phyloP scores from a whole-genome alignment of 75 land plant species.

The Pseudotsuga menziesii region DNA sequence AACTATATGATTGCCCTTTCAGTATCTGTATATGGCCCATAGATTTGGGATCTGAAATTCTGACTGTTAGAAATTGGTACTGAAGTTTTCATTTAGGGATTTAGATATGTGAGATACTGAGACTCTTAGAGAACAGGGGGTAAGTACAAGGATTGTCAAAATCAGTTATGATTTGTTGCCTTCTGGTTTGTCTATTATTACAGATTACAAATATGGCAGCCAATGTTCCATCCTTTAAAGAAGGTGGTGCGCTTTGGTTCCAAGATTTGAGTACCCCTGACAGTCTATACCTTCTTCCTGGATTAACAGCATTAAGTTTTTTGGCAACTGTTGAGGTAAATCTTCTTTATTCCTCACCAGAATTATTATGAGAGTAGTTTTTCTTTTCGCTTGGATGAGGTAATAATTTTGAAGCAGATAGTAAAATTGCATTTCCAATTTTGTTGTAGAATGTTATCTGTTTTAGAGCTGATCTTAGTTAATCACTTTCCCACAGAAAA shows the following conservation, averaged over 20 bases:
- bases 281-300: constrained; percentile 56
- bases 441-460: too few species aligned
- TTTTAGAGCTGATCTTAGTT: too few species aligned
- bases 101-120: neutral
- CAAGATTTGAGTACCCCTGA: constrained; percentile 75
- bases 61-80: neutral
- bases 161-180: too few species aligned
- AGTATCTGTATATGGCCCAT: neutral
- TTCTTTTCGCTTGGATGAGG: too few species aligned
- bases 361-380: too few species aligned
- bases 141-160: too few species aligned
- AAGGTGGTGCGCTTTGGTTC: constrained; percentile 79
- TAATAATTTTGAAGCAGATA: too few species aligned
- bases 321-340: constrained; percentile 83
- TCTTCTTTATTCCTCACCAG: neutral
- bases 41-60: neutral
- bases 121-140: too few species aligned
- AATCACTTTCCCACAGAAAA: too few species aligned
- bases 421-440: too few species aligned
- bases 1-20: neutral
- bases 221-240: constrained; percentile 74
- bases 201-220: constrained; percentile 88
- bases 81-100: constrained; percentile 1
- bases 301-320: constrained; percentile 53
- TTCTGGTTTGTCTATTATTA: constrained; percentile 9